Percentiles rank a stretch among this genome's conserved stretches.
Conservation (phyloP, 2,329 filamentous ascomycete species). For the Penicillium brasilianum region DNA sequence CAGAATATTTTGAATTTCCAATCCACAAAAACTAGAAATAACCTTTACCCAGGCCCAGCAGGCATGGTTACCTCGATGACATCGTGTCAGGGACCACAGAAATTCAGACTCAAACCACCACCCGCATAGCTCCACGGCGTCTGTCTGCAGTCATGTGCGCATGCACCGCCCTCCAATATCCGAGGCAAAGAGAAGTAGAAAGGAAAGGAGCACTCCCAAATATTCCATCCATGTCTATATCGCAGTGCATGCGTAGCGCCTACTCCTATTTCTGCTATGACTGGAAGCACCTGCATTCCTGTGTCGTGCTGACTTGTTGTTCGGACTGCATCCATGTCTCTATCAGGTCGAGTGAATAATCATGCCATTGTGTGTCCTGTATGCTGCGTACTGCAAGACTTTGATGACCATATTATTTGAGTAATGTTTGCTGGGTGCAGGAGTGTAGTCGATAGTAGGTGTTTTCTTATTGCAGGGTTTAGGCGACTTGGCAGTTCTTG, state of each 20-base stretch:
- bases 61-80: slow-evolving; percentile 6
- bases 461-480: not conserved
- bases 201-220: not conserved
- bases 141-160: slow-evolving; percentile 1
- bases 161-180: not conserved
- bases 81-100: slow-evolving; percentile 2
- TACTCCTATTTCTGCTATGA: not conserved
- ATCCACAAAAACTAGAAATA: not conserved
- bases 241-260: not conserved
- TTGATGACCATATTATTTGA: slow-evolving; percentile 7
- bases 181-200: not conserved
- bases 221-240: not conserved
- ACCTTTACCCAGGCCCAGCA: not conserved
- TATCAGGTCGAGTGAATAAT: not conserved
- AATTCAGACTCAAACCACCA: not conserved
- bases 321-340: slow-evolving; percentile 7
- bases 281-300: not conserved
- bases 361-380: not conserved
- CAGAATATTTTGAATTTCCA: not conserved
- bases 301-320: slow-evolving; percentile 13
- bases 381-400: not conserved
- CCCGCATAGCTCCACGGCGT: not conserved
- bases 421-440: slow-evolving; percentile 4
- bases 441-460: not conserved
- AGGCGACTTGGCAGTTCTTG: no score